Evolutionary conservation across 805 yeast genomes (phyloP), one percentile per base, ranked within the genome.

Genomic region (Candida silvatica): DNA sequence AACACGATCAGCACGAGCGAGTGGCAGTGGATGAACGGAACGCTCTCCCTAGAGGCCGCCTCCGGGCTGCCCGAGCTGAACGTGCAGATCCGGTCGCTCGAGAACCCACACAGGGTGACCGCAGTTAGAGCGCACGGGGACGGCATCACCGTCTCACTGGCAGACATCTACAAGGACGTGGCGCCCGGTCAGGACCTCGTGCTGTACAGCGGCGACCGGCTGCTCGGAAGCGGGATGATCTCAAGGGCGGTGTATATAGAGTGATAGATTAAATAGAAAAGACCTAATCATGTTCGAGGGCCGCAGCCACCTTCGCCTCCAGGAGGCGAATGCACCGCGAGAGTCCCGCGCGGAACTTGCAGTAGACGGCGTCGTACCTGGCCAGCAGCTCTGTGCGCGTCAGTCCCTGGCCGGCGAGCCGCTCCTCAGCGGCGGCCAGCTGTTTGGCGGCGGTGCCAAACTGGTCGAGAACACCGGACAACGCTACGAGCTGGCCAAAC

Each of bases 151-250:
- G 52, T 84, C 6, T 44, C 45, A 17, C 61, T 88, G 20, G 39
- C 42, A 0, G 58, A 63, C 1, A 54, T 61, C 20, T 71, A 72
- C 23, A 59, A 86, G 32, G 96, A 95, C 0, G 73, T 92, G 50
- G 88, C 96, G 0, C 84, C 88, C 0, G 98, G 97, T 0, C 98
- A 90, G 54, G 78, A 73, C 44, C 58, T 86, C 14, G 94, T 83
- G 1, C 51, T 90, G 5, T 92, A 88, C 54, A 58, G 69, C 27
- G 72, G 69, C 2, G 78, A 77, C 31, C 58, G 73, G 36, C 78
- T 90, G 0, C 48, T 88, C 8, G 97, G 95, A 0, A 64, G 74
- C 15, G 82, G 81, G 1, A 44, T 52, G 19, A 70, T 67, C 14
- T 17, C 15, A 23, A 29, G 16, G 18, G 9, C 18, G 15, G 31